Evolutionary conservation across 768 basidiomycete species (phyloP), one percentile per base, ranked within the genome.

Genomic region (Rhizopogon vulgaris): DNA sequence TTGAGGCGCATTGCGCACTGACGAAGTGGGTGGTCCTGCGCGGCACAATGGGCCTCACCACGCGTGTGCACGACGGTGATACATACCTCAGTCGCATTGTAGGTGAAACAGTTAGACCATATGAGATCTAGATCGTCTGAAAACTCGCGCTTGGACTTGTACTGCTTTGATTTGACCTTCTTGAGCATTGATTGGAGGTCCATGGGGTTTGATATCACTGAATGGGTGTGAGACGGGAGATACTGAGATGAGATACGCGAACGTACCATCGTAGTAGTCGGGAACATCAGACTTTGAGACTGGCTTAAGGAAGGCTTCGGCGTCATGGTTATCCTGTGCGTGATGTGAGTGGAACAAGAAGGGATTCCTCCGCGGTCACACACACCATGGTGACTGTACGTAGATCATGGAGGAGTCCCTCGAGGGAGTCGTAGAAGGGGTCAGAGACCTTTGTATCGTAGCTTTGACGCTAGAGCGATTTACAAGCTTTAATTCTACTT

Each of bases 181-280:
- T 85, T 92, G 48, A 86, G 77, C 80, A 99, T 89, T 0, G 94
- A 89, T 55, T 84, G 84, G 40, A 98, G 76, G 73, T 99, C 96
- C 96, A 99, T 99, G 4, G 96, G 94, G 56, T 84, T 84, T 51
- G 85, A 72, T 67, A 99, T 96, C 59, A 95, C 96, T 98, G 62
- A 10, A 18, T 38, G 28, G 32, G 46, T 53, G 43, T 40, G 59
- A 52, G 53, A 47, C 43, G 32, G 48, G 17, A 51, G 38, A 41
- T 32, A 39, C 1, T 41, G 34, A 41, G 36, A 30, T 32, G 50
- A 42, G 52, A 36, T 36, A 50, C 11, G 38, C 42, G 39, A 11
- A 72, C 85, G 53, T 56, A 92, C 95, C 80, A 41, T 93, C 88
- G 70, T 92, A 86, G 63, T 99, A 99, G 70, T 97, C 94, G 38